Percentiles rank a stretch among this genome's conserved stretches.
phyloP scores from a whole-genome alignment of 495 filamentous ascomycete species.

The Annulohypoxylon moriforme region DNA sequence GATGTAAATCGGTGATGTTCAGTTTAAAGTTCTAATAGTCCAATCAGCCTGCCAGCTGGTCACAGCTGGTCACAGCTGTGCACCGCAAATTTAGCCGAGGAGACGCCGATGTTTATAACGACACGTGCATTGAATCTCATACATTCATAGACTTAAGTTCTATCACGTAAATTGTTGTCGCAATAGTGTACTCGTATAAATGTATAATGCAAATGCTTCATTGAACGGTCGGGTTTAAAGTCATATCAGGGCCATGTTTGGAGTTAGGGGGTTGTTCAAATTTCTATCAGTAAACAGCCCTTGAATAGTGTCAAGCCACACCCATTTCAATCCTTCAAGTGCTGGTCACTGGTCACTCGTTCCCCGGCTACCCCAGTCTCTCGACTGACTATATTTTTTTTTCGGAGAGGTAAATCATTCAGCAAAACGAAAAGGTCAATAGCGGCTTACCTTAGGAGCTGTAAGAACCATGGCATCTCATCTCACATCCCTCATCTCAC shows the following conservation, averaged over 20 bases:
- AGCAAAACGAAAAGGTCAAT: not conserved
- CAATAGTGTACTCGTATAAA: not conserved
- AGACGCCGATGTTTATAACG: constrained; percentile 14
- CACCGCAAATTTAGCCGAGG: constrained; percentile 5
- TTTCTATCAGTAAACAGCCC: not conserved
- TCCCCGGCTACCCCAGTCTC: not conserved
- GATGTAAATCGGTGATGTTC: constrained; percentile 18
- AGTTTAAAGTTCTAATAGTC: not conserved
- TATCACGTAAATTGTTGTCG: not conserved
- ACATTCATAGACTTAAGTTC: no score
- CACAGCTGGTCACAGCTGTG: not conserved
- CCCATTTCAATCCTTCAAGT: constrained; percentile 1
- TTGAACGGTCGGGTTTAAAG: not conserved
- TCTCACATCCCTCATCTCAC: constrained; percentile 48
- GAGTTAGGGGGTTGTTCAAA: not conserved
- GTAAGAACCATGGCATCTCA: constrained; percentile 35
- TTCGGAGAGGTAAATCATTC: not conserved
- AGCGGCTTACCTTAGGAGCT: no score
- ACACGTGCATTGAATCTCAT: constrained; percentile 5
- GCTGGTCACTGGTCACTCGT: constrained; percentile 9
- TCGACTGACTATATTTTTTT: not conserved
- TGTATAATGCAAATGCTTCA: not conserved
- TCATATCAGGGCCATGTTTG: not conserved
- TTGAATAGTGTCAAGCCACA: constrained; percentile 5
- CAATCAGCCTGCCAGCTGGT: not conserved